These are phyloP conservation scores for Colletotrichum ledebouriae DNA, from an alignment of 2,329 filamentous ascomycete genomes.

Conservation along the genomic window DNA sequence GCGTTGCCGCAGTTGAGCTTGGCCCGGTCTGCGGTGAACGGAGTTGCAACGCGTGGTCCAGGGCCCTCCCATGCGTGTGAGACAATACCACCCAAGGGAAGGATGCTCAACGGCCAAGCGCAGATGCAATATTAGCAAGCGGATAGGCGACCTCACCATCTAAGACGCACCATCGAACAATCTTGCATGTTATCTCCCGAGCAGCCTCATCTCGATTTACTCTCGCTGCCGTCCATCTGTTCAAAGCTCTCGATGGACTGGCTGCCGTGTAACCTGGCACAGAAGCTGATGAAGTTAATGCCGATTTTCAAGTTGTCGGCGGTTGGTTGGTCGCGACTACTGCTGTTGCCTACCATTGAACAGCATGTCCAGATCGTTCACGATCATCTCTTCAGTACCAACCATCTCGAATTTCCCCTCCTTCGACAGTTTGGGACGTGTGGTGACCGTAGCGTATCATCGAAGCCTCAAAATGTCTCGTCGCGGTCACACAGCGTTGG, in stretches of 20 bases:
- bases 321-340: slow-evolving; percentile 11
- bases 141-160: no score
- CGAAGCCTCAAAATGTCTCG: slow-evolving; percentile 37
- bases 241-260: not conserved
- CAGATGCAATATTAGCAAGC: not conserved
- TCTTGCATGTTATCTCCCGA: slow-evolving; percentile 11
- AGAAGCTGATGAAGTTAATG: slow-evolving; percentile 6
- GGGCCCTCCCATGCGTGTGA: not conserved
- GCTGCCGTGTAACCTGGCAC: slow-evolving; percentile 16
- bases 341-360: slow-evolving; percentile 23
- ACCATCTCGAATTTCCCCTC: slow-evolving; percentile 22
- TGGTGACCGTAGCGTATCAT: slow-evolving; percentile 32
- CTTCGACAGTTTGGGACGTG: not conserved
- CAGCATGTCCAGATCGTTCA: slow-evolving; percentile 21
- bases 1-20: slow-evolving; percentile 2
- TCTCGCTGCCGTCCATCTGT: not conserved
- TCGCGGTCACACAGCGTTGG: slow-evolving; percentile 30
- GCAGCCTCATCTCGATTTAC: slow-evolving; percentile 32
- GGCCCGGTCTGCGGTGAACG: not conserved
- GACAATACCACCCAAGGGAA: slow-evolving; percentile 29
- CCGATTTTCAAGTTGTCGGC: slow-evolving; percentile 4
- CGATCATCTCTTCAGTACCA: slow-evolving; percentile 10
- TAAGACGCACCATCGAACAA: slow-evolving; percentile 8
- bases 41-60: slow-evolving; percentile 24
- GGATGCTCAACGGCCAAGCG: not conserved